These are phyloP conservation scores for Exobasidium rhododendri DNA, from an alignment of 1,284 basidiomycete genomes.

Conservation along the genomic window DNA sequence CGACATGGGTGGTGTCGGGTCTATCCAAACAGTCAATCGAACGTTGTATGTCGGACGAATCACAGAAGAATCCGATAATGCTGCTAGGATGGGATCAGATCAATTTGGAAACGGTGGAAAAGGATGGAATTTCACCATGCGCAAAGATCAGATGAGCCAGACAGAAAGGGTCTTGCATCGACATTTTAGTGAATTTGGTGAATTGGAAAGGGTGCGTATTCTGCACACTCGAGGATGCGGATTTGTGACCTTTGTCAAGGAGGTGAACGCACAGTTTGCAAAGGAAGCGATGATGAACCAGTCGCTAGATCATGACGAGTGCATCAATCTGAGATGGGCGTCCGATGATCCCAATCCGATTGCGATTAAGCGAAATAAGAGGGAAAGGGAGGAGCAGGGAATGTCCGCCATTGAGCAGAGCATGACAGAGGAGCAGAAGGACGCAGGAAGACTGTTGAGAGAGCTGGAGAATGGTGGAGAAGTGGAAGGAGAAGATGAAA, in stretches of 20 bases:
- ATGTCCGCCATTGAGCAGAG: conserved; percentile 35
- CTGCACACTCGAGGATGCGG: conserved; percentile 91
- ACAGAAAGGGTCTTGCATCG: conserved; percentile 45
- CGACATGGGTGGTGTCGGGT: conserved; percentile 98
- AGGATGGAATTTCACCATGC: conserved; percentile 22
- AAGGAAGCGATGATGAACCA: conserved; percentile 99
- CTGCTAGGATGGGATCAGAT: neutral
- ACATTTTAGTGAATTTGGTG: conserved; percentile 97
- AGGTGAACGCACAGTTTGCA: conserved; percentile 85
- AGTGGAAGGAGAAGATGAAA: conserved; percentile 27
- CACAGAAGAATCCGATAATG: conserved; percentile 38
- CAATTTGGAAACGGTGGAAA: conserved; percentile 15
- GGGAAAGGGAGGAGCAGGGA: conserved; percentile 33
- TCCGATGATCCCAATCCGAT: conserved; percentile 50
- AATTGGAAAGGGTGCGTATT: conserved; percentile 86
- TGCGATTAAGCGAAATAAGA: conserved; percentile 33
- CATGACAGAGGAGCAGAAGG: conserved; percentile 32
- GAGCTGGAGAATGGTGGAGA: conserved; percentile 24
- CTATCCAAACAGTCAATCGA: conserved; percentile 86
- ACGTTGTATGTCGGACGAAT: conserved; percentile 94
- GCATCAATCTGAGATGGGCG: conserved; percentile 67
- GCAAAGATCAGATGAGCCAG: conserved; percentile 27
- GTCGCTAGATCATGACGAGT: conserved; percentile 93
- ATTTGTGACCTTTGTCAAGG: conserved; percentile 89
- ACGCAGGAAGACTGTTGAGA: conserved; percentile 14